Evolutionary conservation across 176 grass and related monocot genomes (phyloP).

Genomic region (Panicum miliaceum): DNA sequence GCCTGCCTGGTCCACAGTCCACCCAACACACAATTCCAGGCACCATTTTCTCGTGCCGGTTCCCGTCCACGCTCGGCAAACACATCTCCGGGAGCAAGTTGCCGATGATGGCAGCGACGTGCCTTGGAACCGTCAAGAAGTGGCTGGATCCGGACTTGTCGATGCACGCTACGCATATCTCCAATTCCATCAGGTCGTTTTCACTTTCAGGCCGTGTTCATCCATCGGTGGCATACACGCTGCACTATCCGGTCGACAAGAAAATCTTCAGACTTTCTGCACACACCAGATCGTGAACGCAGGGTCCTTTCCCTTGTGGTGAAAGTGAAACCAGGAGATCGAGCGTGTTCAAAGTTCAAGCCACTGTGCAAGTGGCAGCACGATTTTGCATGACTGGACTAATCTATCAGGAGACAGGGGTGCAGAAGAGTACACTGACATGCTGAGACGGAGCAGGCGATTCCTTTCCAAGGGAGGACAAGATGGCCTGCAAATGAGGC

Average conservation of each 20-base stretch:
- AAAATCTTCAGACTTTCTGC: background rate
- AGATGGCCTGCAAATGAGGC: constrained; percentile 8
- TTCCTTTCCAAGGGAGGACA: background rate
- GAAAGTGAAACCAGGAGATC: background rate
- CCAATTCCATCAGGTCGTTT: constrained; percentile 23
- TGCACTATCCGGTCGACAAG: background rate
- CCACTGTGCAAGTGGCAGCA: constrained; percentile 6
- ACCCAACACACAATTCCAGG: background rate
- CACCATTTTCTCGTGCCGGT: constrained; percentile 35
- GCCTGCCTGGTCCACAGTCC: background rate
- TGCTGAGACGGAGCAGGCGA: background rate
- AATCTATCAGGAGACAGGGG: constrained; percentile 3
- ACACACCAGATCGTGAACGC: background rate
- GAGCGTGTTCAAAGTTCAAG: background rate
- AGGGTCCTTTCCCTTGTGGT: background rate
- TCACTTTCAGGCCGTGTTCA: constrained; percentile 21
- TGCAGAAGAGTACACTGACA: background rate
- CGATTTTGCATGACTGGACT: background rate
- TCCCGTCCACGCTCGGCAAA: constrained; percentile 24
- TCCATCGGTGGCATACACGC: background rate
- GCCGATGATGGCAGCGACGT: constrained; percentile 11
- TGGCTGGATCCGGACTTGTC: background rate
- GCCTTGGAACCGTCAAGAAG: background rate
- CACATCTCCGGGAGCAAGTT: background rate
- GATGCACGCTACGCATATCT: constrained; percentile 25